Evolutionary conservation across 805 yeast genomes (phyloP), one percentile per base, ranked within the genome.

Genomic region (Saccharomyces mikatae): DNA sequence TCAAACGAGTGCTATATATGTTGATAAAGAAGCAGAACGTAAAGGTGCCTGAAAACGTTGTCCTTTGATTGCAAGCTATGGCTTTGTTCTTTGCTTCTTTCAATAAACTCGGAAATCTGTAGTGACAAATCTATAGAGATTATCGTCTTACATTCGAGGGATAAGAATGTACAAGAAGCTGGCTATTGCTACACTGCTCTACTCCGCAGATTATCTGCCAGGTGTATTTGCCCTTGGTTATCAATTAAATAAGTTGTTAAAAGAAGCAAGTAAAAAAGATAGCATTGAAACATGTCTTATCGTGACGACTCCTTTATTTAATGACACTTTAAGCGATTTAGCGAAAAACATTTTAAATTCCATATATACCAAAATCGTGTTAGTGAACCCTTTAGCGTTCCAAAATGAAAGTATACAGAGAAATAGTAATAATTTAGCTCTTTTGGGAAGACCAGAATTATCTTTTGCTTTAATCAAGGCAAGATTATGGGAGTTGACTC

Each of bases 141-240:
- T 17, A 17, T 8, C 9, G 5, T 36, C 22, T 17, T 3, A 17
- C 9, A 36, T 3, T 17, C 5, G 24, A n/a, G 17, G 1, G 13
- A 21, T 17, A 17, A 27, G 5, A 44, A 47, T 47, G 47, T n/a
- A 36, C 17, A 24, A 29, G 22, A 47, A 49, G 44, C 41, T 52
- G 44, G 67, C 66, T 8, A 53, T 66, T 36, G 63, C 62, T 9
- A 58, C 84, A 1, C 69, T 81, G 26, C 68, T 82, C 30, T 82
- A 78, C 63, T 73, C 79, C 27, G 67, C 76, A 17, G 73, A 74
- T 41, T 82, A 82, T 63, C 64, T 82, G 27, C 82, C 86, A 1
- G 87, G 87, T 21, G 80, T 82, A 0, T 68, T 81, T 31, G 79
- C 81, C 1, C 64, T 82, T 41, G 85, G 80, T 0, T 61, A 59